Evolutionary conservation across 2,329 filamentous ascomycete genomes (phyloP).

Genomic region (Ophiostoma perfectum): DNA sequence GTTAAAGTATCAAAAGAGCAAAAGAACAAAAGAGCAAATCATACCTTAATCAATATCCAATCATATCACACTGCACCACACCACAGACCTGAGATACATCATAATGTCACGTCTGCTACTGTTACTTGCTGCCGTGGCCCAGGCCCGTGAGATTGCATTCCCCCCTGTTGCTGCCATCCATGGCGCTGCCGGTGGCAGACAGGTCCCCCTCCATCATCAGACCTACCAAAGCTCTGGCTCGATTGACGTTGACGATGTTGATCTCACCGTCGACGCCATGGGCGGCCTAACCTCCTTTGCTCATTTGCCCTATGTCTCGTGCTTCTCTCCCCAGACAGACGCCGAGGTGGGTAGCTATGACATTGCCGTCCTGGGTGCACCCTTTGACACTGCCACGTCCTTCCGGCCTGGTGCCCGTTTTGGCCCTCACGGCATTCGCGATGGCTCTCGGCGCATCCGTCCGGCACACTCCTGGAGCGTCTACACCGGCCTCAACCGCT

Average conservation of each 20-base stretch:
- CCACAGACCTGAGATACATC: background rate
- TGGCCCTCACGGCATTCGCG: constrained; percentile 30
- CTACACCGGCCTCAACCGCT: constrained; percentile 52
- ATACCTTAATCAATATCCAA: background rate
- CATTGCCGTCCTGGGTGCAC: constrained; percentile 49
- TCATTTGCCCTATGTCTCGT: constrained; percentile 56
- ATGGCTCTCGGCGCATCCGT: constrained; percentile 29
- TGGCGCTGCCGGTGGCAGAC: constrained; percentile 12
- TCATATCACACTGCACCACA: background rate
- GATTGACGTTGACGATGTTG: constrained; percentile 31
- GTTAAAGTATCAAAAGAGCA: too few relatives aligned
- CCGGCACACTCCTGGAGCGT: constrained; percentile 27
- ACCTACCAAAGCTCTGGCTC: constrained; percentile 21
- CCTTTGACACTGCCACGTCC: constrained; percentile 42
- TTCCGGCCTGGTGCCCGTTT: constrained; percentile 31
- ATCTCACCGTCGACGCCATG: constrained; percentile 40
- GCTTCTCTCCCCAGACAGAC: constrained; percentile 39
- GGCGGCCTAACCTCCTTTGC: constrained; percentile 60
- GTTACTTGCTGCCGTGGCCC: constrained; percentile 16
- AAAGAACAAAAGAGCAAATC: background rate
- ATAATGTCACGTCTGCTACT: constrained; percentile 3
- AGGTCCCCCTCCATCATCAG: background rate
- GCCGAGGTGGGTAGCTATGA: constrained; percentile 51
- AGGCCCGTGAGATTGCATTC: constrained; percentile 24
- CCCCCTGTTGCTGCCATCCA: constrained; percentile 23